Conservation (phyloP, 1,284 basidiomycete genomes). For the Apiotrichum mycotoxinovorans region DNA sequence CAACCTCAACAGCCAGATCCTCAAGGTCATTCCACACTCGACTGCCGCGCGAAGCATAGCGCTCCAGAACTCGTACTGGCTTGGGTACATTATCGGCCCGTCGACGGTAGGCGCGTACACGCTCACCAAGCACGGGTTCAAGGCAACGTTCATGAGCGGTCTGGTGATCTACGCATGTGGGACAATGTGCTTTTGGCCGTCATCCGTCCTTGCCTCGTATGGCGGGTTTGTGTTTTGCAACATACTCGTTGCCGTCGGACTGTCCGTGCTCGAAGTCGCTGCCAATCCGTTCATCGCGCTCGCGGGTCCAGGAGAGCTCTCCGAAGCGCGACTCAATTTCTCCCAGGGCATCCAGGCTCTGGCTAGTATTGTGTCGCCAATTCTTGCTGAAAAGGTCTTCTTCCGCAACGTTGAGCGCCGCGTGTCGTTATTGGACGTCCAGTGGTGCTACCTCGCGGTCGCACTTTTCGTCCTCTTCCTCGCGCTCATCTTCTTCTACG, state of each 20-base stretch:
- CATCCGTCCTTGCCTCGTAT: slow-evolving; percentile 41
- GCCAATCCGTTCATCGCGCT: slow-evolving; percentile 50
- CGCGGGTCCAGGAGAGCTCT: slow-evolving; percentile 44
- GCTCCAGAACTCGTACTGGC: slow-evolving; percentile 44
- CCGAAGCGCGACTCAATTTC: slow-evolving; percentile 45
- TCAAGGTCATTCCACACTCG: slow-evolving; percentile 29
- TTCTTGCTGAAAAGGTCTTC: slow-evolving; percentile 40
- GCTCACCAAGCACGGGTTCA: slow-evolving; percentile 42
- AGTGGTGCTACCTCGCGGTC: slow-evolving; percentile 50
- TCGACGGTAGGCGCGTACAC: slow-evolving; percentile 36
- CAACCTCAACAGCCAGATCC: slow-evolving; percentile 41
- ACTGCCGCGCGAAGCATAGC: slow-evolving; percentile 26
- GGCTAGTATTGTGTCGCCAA: slow-evolving; percentile 37
- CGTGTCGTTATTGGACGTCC: slow-evolving; percentile 38
- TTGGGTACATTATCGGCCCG: slow-evolving; percentile 43
- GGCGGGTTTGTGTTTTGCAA: slow-evolving; percentile 48
- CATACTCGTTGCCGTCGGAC: slow-evolving; percentile 41
- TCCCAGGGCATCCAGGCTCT: slow-evolving; percentile 48
- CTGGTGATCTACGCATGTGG: slow-evolving; percentile 43
- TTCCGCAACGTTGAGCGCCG: slow-evolving; percentile 29
- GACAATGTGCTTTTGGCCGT: slow-evolving; percentile 49
- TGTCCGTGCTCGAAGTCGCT: slow-evolving; percentile 44
- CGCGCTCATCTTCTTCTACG: slow-evolving; percentile 47
- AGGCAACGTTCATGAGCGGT: slow-evolving; percentile 47
- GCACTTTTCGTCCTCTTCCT: slow-evolving; percentile 44